Evolutionary conservation across 371 early-diverging fungal genomes (phyloP).

Genomic region (Amoeboaphelidium occidentale): DNA sequence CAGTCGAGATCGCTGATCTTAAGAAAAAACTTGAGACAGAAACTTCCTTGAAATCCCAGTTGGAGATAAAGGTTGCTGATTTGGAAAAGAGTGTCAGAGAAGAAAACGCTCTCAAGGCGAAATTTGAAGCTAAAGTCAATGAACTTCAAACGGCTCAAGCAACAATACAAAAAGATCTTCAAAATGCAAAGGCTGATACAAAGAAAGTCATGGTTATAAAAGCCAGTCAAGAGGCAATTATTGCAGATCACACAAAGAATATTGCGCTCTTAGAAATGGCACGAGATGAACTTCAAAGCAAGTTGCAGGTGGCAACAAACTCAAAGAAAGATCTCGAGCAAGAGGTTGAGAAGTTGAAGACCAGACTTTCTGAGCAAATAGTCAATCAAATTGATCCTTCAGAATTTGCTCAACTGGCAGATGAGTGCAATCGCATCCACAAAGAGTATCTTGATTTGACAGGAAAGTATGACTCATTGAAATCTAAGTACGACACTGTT

Average conservation of each 20-base stretch:
- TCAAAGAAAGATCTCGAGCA: slow-evolving; percentile 11
- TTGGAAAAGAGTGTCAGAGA: too few species aligned
- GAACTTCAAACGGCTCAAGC: too few species aligned
- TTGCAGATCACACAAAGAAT: neutral
- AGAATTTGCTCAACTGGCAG: neutral
- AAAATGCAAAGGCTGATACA: neutral
- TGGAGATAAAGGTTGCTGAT: too few species aligned
- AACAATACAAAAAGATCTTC: too few species aligned
- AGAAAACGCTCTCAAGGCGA: too few species aligned
- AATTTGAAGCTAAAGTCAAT: too few species aligned
- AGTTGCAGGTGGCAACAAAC: slow-evolving; percentile 5
- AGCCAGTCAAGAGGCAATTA: neutral
- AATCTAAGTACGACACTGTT: neutral
- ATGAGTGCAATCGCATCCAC: neutral
- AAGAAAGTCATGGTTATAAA: neutral
- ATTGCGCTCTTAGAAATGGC: neutral
- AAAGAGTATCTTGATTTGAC: neutral
- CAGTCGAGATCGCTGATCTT: neutral
- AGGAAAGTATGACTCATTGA: neutral
- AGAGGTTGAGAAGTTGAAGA: slow-evolving; percentile 8
- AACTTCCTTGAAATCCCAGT: too few species aligned
- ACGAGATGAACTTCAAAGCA: slow-evolving; percentile 7
- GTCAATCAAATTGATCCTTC: slow-evolving; percentile 6
- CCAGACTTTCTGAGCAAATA: slow-evolving; percentile 4
- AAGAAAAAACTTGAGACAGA: neutral